A percentile compares a stretch with the other conserved stretches of the same genome.
Evolutionary conservation across 1,139 yeast genomes (phyloP).

Genomic region (Yarrowia galli): DNA sequence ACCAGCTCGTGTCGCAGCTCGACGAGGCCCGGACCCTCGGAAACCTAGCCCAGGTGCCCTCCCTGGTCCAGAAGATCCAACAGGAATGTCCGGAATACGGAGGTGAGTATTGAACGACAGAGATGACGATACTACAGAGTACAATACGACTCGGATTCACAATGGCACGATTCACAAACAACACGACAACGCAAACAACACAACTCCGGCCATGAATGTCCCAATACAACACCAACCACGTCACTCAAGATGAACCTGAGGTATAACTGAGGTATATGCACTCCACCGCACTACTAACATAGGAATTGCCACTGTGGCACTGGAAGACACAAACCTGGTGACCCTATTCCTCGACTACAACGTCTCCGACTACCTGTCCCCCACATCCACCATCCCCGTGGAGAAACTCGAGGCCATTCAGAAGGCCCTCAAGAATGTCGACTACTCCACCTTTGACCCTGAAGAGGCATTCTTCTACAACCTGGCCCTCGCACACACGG

Average conservation of each 20-base stretch:
- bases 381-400: conserved; percentile 8
- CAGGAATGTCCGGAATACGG: conserved; percentile 24
- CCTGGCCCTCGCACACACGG: conserved; percentile 35
- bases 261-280: not conserved
- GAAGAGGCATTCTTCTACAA: conserved; percentile 28
- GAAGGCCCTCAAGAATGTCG: conserved; percentile 1
- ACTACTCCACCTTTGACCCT: conserved; percentile 16
- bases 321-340: conserved; percentile 29
- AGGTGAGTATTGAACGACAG: conserved; percentile 13
- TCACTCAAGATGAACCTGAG: not conserved
- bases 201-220: not conserved
- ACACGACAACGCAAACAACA: not conserved
- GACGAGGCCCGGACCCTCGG: conserved; percentile 39
- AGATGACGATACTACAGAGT: not conserved
- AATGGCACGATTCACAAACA: too few relatives aligned
- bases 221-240: not conserved
- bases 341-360: conserved; percentile 31
- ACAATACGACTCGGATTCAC: too few relatives aligned
- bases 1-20: conserved; percentile 37
- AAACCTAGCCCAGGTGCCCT: conserved; percentile 32
- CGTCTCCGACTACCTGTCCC: conserved; percentile 30
- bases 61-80: conserved; percentile 24
- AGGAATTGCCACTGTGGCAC: conserved; percentile 31
- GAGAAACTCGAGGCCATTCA: conserved; percentile 11
- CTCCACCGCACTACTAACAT: not conserved